phyloP scores from a whole-genome alignment of 2,329 filamentous ascomycete species.

The Cladosporium velox region DNA sequence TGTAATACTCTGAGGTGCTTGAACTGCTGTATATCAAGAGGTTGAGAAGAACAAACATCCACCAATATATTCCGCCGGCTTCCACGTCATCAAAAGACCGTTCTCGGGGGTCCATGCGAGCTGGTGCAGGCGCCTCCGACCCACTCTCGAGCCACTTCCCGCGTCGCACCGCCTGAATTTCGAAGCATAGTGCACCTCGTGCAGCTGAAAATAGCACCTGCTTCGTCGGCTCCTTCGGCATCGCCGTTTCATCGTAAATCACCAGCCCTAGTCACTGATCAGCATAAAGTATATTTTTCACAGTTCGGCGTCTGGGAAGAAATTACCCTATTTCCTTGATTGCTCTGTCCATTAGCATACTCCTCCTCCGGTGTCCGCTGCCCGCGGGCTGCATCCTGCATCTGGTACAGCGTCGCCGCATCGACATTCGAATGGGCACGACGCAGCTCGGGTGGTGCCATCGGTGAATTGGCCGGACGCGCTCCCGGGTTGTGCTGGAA shows the following conservation, averaged over 20 bases:
- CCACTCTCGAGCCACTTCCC: slow-evolving; percentile 10
- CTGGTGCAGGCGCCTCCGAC: neutral
- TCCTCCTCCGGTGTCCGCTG: slow-evolving; percentile 34
- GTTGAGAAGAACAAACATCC: slow-evolving; percentile 17
- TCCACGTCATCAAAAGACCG: slow-evolving; percentile 11
- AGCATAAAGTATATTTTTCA: slow-evolving; percentile 43
- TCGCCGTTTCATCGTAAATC: slow-evolving; percentile 14
- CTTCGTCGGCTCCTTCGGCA: slow-evolving; percentile 13
- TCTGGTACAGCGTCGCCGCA: slow-evolving; percentile 74
- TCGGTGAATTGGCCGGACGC: slow-evolving; percentile 68
- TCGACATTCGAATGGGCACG: slow-evolving; percentile 84
- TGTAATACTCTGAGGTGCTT: slow-evolving; percentile 19
- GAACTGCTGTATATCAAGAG: slow-evolving; percentile 15
- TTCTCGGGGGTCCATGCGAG: too few species aligned
- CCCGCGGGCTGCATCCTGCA: slow-evolving; percentile 64
- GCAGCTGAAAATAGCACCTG: slow-evolving; percentile 13
- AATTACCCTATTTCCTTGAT: slow-evolving; percentile 18
- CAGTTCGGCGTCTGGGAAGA: slow-evolving; percentile 25
- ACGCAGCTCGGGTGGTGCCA: slow-evolving; percentile 74
- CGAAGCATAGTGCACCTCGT: neutral
- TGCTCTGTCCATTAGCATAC: slow-evolving; percentile 22
- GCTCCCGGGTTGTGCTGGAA: slow-evolving; percentile 76
- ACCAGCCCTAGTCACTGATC: slow-evolving; percentile 32
- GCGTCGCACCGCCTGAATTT: neutral
- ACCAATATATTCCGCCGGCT: slow-evolving; percentile 18